phyloP scores from a whole-genome alignment of 2,329 filamentous ascomycete genomes.

The Colletotrichum ledebouriae region DNA sequence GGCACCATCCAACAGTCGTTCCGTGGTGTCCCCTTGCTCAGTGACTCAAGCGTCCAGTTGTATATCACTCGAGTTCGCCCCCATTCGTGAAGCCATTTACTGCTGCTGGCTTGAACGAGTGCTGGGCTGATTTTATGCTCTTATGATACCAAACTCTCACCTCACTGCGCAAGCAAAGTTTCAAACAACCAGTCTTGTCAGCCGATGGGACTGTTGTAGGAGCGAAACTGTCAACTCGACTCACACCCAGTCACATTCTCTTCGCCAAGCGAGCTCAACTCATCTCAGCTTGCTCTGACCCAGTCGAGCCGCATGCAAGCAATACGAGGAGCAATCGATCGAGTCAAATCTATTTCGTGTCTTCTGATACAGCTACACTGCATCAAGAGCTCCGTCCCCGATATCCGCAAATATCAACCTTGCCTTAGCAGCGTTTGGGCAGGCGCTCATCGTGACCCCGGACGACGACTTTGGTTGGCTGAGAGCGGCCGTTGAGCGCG shows the following conservation, averaged over 20 bases:
- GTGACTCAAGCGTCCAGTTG: slow-evolving; percentile 39
- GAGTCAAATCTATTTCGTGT: slow-evolving; percentile 17
- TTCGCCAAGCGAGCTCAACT: neutral
- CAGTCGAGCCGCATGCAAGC: slow-evolving; percentile 7
- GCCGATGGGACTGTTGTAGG: slow-evolving; percentile 33
- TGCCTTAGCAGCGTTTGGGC: slow-evolving; percentile 43
- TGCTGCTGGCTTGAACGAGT: slow-evolving; percentile 25
- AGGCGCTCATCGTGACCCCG: slow-evolving; percentile 42
- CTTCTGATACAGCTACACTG: slow-evolving; percentile 21
- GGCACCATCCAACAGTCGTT: slow-evolving; percentile 46
- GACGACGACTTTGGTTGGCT: slow-evolving; percentile 43
- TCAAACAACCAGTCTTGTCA: slow-evolving; percentile 26
- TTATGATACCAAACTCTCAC: slow-evolving; percentile 23
- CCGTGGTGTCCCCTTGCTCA: slow-evolving; percentile 47
- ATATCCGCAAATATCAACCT: slow-evolving; percentile 34
- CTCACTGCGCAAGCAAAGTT: slow-evolving; percentile 39
- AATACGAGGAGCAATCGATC: slow-evolving; percentile 23
- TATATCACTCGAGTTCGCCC: slow-evolving; percentile 40
- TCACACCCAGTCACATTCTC: neutral
- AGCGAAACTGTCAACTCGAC: slow-evolving; percentile 19
- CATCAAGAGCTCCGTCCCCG: slow-evolving; percentile 20
- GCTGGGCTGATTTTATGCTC: slow-evolving; percentile 17
- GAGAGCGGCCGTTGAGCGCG: slow-evolving; percentile 42
- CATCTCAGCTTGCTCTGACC: neutral
- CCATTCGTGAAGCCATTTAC: slow-evolving; percentile 30